phyloP scores from a whole-genome alignment of 768 basidiomycete genomes.

The Pleurotus tuber-regium region DNA sequence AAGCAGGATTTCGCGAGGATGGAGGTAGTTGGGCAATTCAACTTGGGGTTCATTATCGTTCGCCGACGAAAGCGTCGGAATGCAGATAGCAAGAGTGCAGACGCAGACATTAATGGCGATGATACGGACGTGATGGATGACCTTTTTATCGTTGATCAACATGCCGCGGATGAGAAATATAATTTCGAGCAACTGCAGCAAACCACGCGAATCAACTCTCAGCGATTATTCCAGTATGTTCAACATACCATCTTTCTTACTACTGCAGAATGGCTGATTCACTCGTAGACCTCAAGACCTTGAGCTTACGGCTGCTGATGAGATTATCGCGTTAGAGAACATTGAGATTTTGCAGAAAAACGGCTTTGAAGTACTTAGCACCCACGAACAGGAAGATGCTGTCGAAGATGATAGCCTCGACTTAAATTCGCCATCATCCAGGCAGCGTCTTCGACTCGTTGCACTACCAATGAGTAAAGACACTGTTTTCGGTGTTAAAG shows the following conservation, averaged over 20 bases:
- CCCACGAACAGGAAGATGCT: constrained; percentile 41
- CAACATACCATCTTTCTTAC: background rate
- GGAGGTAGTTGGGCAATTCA: constrained; percentile 92
- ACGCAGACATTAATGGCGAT: constrained; percentile 10
- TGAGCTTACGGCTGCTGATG: constrained; percentile 87
- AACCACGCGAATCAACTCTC: constrained; percentile 87
- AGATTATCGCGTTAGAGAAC: constrained; percentile 85
- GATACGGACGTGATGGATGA: constrained; percentile 58
- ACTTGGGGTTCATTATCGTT: constrained; percentile 89
- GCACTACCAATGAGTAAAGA: constrained; percentile 92
- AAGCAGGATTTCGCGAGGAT: constrained; percentile 85
- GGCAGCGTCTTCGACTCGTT: constrained; percentile 55
- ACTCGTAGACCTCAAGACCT: constrained; percentile 68
- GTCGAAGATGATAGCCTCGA: background rate
- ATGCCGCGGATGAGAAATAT: constrained; percentile 97
- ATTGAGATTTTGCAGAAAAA: constrained; percentile 79
- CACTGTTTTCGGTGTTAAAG: constrained; percentile 86
- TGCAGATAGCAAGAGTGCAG: too few species aligned
- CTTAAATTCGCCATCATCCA: constrained; percentile 18
- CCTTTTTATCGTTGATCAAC: constrained; percentile 95
- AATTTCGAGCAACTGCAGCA: constrained; percentile 94
- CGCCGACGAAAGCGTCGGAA: constrained; percentile 46
- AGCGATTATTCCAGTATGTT: constrained; percentile 78
- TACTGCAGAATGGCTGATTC: constrained; percentile 7
- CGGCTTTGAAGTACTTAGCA: constrained; percentile 80